phyloP scores from a whole-genome alignment of 495 filamentous ascomycete species.

The Clavariopsis aquatica region DNA sequence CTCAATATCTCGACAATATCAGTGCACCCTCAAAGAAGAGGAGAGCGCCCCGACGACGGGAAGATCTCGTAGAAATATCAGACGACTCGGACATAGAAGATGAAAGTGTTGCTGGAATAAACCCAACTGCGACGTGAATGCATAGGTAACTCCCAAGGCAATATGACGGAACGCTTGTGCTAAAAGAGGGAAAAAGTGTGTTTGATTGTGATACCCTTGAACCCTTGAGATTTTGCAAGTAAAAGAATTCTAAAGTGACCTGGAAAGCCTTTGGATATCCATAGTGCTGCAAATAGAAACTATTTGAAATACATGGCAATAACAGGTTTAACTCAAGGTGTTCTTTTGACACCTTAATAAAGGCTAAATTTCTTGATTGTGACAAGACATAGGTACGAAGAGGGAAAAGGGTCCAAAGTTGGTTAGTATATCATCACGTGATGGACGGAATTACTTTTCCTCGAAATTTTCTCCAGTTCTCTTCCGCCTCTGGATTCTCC shows the following conservation, averaged over 20 bases:
- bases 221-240: too few species aligned
- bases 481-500: slow-evolving; percentile 4
- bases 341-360: too few species aligned
- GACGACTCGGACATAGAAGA: slow-evolving; percentile 19
- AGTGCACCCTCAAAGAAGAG: slow-evolving; percentile 57
- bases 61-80: slow-evolving; percentile 21
- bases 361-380: too few species aligned
- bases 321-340: too few species aligned
- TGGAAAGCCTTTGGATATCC: too few species aligned
- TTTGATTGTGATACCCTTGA: too few species aligned
- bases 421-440: slow-evolving; percentile 4
- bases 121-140: background rate
- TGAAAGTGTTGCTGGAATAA: background rate
- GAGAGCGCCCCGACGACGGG: slow-evolving; percentile 20
- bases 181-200: too few species aligned
- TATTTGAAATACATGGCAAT: too few species aligned
- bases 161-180: background rate
- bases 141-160: background rate
- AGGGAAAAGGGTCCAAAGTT: too few species aligned
- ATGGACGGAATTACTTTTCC: slow-evolving; percentile 18
- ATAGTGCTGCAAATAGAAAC: too few species aligned
- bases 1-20: slow-evolving; percentile 65
- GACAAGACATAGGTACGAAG: too few species aligned
- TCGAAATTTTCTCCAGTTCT: slow-evolving; percentile 1
- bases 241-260: too few species aligned